Evolutionary conservation across 2,329 filamentous ascomycete genomes (phyloP).

Genomic region (Arthrinium phaeospermum): DNA sequence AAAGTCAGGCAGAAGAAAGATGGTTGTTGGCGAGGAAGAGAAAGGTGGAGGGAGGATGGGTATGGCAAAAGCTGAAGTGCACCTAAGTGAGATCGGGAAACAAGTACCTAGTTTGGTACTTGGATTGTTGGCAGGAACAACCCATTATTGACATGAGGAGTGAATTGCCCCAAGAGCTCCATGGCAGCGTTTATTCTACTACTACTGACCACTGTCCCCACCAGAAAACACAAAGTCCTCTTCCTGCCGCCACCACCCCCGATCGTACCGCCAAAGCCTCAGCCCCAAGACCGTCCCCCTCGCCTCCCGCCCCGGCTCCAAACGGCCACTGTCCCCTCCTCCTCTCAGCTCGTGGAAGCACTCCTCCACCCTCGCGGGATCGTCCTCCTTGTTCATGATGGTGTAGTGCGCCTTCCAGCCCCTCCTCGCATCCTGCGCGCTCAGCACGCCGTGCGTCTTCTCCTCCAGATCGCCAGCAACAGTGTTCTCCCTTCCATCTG

Average conservation of each 20-base stretch:
- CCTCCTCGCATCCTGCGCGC: neutral
- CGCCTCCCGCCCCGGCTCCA: neutral
- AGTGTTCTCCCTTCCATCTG: neutral
- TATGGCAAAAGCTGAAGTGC: too few species aligned
- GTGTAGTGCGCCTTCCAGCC: slow-evolving; percentile 13
- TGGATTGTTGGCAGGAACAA: too few species aligned
- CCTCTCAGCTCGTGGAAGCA: neutral
- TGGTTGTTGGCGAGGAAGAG: too few species aligned
- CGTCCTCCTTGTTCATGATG: slow-evolving; percentile 12
- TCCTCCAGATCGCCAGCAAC: neutral
- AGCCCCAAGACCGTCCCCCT: neutral
- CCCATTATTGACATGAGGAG: too few species aligned
- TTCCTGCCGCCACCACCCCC: slow-evolving; percentile 10
- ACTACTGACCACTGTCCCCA: neutral
- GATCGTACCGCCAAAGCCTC: slow-evolving; percentile 11
- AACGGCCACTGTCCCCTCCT: too few species aligned
- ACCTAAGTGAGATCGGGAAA: too few species aligned
- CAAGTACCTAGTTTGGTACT: too few species aligned
- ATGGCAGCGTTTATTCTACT: neutral
- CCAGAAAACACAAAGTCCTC: neutral
- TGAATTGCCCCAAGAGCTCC: too few species aligned
- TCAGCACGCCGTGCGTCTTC: neutral
- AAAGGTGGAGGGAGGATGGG: too few species aligned
- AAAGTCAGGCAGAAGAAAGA: too few species aligned
- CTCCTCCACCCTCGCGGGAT: neutral